phyloP scores from a whole-genome alignment of 2,329 filamentous ascomycete genomes.

The Alternaria infectoria region DNA sequence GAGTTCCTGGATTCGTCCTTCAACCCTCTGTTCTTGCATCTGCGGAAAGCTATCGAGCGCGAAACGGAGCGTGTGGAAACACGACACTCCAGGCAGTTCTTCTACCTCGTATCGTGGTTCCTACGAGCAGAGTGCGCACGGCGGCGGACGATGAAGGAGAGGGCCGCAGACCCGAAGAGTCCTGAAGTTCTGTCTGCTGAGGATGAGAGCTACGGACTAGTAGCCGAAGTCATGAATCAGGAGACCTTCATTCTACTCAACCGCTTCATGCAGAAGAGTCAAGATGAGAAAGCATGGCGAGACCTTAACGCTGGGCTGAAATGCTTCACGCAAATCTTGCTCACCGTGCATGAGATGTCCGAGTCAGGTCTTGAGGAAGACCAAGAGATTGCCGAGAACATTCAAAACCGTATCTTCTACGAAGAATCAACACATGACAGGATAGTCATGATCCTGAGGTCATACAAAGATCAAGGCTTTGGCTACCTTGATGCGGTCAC shows the following conservation, averaged over 20 bases:
- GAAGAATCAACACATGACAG: slow-evolving; percentile 93
- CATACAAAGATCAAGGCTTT: slow-evolving; percentile 93
- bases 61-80: slow-evolving; percentile 82
- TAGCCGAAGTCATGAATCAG: slow-evolving; percentile 90
- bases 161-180: slow-evolving; percentile 56
- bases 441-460: slow-evolving; percentile 77
- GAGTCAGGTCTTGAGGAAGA: slow-evolving; percentile 87
- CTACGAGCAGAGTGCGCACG: slow-evolving; percentile 81
- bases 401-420: slow-evolving; percentile 96
- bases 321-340: slow-evolving; percentile 91
- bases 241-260: slow-evolving; percentile 93
- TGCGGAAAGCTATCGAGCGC: slow-evolving; percentile 88
- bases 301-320: slow-evolving; percentile 88
- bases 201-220: slow-evolving; percentile 79
- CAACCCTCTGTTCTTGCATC: slow-evolving; percentile 82
- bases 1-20: slow-evolving; percentile 96
- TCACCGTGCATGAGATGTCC: slow-evolving; percentile 92
- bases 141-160: slow-evolving; percentile 62
- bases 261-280: slow-evolving; percentile 76
- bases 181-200: slow-evolving; percentile 53
- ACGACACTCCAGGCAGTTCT: slow-evolving; percentile 83
- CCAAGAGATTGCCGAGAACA: slow-evolving; percentile 97
- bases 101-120: slow-evolving; percentile 93
- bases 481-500: slow-evolving; percentile 92
- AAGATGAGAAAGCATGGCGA: slow-evolving; percentile 85